Evolutionary conservation across 768 basidiomycete species (phyloP), one percentile per base, ranked within the genome.

Genomic region (Postia placenta): DNA sequence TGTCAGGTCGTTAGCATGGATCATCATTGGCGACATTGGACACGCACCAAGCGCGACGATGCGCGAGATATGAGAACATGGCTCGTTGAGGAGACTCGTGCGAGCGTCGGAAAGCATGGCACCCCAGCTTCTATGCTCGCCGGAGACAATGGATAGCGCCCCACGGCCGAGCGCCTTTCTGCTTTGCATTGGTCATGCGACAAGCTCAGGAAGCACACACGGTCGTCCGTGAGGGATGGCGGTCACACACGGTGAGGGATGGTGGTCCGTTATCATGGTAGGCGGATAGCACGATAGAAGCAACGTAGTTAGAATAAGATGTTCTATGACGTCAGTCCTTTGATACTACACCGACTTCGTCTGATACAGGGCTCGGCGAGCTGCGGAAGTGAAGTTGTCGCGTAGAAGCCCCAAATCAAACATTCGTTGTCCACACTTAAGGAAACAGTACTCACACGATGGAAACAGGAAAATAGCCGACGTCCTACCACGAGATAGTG

Each of bases 21-120:
- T 26, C 36, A 17, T n/a, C 24, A 22, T 43, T 11, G 17, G 7
- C 33, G 5, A 19, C 11, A 17, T 39, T 9, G 19, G n/a, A 22
- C 11, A 48, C 55, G 49, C 48, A 63, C 61, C 59, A 60, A 37
- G 61, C 56, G 26, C 52, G 52, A 11, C 54, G 54, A 47, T 63
- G 61, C 3, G 59, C 58, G 14, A 60, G 49, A 44, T 41, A 57
- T 19, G 51, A 53, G 42, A 59, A 49, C 47, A 59, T 50, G 45
- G 57, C 20, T 39, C 9, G 12, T 19, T n/a, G 12, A 22, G 20
- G 7, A 11, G 38, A 7, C 38, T 39, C 38, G 38, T 39, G 38
- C 9, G 38, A 35, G 11, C 15, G 7, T 33, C 30, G 15, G 38
- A 19, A 22, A 39, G 38, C 38, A 22, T 7, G 38, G 11, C n/a